Conservation (phyloP, 2,329 filamentous ascomycete genomes). For the Orbilia quercus region DNA sequence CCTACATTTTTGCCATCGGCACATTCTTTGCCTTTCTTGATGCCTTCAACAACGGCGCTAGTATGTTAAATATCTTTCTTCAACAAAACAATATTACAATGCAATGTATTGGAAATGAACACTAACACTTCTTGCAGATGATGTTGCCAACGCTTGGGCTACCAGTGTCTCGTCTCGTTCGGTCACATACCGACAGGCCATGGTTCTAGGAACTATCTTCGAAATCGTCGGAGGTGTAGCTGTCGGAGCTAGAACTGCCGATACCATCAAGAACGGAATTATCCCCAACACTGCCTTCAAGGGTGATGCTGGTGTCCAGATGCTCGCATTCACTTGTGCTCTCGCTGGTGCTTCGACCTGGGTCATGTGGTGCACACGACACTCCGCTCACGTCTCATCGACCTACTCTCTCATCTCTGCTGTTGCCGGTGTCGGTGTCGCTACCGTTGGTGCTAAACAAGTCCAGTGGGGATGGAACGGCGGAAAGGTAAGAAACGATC, state of each 20-base stretch:
- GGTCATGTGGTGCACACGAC: conserved; percentile 82
- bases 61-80: conserved; percentile 66
- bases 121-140: conserved; percentile 65
- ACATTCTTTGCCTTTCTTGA: conserved; percentile 80
- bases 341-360: conserved; percentile 74
- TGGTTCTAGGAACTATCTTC: conserved; percentile 74
- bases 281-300: conserved; percentile 63
- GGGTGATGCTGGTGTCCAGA: conserved; percentile 66
- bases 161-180: conserved; percentile 84
- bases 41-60: conserved; percentile 82
- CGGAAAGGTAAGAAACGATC: conserved; percentile 60
- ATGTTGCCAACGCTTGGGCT: conserved; percentile 80
- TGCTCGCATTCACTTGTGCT: conserved; percentile 72
- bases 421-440: conserved; percentile 67
- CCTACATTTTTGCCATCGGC: conserved; percentile 79
- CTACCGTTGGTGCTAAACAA: conserved; percentile 66
- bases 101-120: neutral
- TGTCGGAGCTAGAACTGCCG: conserved; percentile 77
- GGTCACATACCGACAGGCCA: conserved; percentile 75
- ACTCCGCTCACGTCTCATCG: conserved; percentile 78
- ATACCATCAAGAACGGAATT: conserved; percentile 79
- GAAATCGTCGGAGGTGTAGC: conserved; percentile 75
- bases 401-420: conserved; percentile 78
- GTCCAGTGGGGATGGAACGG: conserved; percentile 71
- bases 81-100: conserved; percentile 1